Percentiles rank a stretch among this genome's conserved stretches.
Evolutionary conservation across 2,329 filamentous ascomycete species (phyloP).

Genomic region (Colletotrichum limetticola): DNA sequence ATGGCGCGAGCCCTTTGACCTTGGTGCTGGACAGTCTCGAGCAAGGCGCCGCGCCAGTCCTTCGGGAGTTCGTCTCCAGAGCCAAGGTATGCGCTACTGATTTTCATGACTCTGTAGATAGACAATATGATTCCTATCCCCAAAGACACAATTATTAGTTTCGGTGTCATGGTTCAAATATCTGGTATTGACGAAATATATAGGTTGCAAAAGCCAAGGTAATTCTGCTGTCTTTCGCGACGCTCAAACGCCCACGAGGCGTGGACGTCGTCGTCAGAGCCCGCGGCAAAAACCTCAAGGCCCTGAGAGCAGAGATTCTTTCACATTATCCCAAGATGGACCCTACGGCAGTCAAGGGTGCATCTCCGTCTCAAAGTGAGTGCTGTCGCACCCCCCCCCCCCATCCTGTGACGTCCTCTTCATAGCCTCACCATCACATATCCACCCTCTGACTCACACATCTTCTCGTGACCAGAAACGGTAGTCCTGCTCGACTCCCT

Average conservation of each 20-base stretch:
- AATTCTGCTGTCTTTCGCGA: slow-evolving; percentile 83
- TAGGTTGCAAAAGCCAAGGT: slow-evolving; percentile 75
- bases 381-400: not conserved
- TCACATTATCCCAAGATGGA: slow-evolving; percentile 58
- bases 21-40: slow-evolving; percentile 87
- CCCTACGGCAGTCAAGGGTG: slow-evolving; percentile 47
- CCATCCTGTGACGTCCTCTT: too few relatives aligned
- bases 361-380: slow-evolving; percentile 55
- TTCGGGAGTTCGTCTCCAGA: slow-evolving; percentile 79
- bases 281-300: slow-evolving; percentile 65
- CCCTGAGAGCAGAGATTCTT: slow-evolving; percentile 69
- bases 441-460: slow-evolving; percentile 26
- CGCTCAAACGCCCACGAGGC: slow-evolving; percentile 70
- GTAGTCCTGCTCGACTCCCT: slow-evolving; percentile 86
- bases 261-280: slow-evolving; percentile 76
- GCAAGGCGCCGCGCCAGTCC: slow-evolving; percentile 77
- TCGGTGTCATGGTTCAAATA: not conserved
- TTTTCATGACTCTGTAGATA: not conserved
- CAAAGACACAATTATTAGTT: too few relatives aligned
- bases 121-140: not conserved
- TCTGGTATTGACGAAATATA: not conserved
- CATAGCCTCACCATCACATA: not conserved
- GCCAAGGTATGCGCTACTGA: slow-evolving; percentile 65
- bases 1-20: slow-evolving; percentile 87
- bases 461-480: slow-evolving; percentile 60